Percentiles rank a stretch among this genome's conserved stretches.
Conservation (phyloP, 1,284 basidiomycete genomes). For the Trametes sp. region DNA sequence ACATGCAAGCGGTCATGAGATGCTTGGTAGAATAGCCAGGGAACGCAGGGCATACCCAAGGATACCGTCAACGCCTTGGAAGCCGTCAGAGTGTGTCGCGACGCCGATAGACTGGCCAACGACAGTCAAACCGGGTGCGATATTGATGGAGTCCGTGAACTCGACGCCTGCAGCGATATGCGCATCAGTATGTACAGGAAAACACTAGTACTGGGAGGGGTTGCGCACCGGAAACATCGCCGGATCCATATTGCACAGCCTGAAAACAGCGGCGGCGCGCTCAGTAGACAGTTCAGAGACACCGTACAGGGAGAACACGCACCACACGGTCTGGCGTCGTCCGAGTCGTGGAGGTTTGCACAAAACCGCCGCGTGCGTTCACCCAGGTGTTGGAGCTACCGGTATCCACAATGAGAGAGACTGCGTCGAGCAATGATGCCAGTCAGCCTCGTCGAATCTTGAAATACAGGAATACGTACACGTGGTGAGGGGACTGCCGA, state of each 20-base stretch:
- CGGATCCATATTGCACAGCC: slow-evolving; percentile 61
- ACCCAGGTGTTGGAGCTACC: slow-evolving; percentile 72
- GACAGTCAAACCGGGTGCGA: slow-evolving; percentile 43
- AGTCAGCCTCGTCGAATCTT: too few relatives aligned
- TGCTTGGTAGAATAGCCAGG: too few relatives aligned
- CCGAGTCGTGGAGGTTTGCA: slow-evolving; percentile 55
- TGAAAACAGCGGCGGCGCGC: too few relatives aligned
- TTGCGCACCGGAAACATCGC: slow-evolving; percentile 46
- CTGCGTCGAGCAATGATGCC: too few relatives aligned
- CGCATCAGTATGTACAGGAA: neutral
- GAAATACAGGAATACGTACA: slow-evolving; percentile 29
- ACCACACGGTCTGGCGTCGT: slow-evolving; percentile 49
- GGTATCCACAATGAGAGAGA: slow-evolving; percentile 43
- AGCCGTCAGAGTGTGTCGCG: slow-evolving; percentile 50
- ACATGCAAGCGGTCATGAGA: too few relatives aligned
- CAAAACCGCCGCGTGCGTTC: slow-evolving; percentile 57
- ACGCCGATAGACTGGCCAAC: slow-evolving; percentile 64
- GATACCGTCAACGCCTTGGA: slow-evolving; percentile 58
- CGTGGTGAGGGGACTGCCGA: slow-evolving; percentile 34
- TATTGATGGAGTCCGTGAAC: slow-evolving; percentile 52
- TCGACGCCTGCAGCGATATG: slow-evolving; percentile 41
- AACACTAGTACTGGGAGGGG: too few relatives aligned
- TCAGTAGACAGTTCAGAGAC: too few relatives aligned
- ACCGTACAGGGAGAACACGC: too few relatives aligned
- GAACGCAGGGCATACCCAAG: slow-evolving; percentile 54